phyloP scores from a whole-genome alignment of 2,329 filamentous ascomycete species.

The Colletotrichum orbiculare region DNA sequence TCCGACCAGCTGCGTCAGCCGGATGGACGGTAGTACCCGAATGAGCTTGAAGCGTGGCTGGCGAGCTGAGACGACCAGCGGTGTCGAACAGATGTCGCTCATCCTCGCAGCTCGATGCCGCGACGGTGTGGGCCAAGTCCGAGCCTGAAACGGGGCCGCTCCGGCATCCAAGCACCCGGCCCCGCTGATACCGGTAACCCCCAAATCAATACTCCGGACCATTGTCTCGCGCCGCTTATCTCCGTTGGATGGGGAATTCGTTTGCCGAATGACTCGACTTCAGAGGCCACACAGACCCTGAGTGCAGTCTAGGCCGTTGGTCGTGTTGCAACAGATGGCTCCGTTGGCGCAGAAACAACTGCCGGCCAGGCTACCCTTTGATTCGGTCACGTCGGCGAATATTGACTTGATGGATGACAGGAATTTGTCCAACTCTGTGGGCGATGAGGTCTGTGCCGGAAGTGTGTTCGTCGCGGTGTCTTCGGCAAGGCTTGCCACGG shows the following conservation, averaged over 20 bases:
- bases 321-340: conserved; percentile 42
- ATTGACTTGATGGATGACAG: conserved; percentile 19
- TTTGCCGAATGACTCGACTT: neutral
- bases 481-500: neutral
- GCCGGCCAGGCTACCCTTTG: conserved; percentile 3
- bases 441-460: neutral
- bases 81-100: no score
- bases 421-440: neutral
- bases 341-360: conserved; percentile 45
- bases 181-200: no score
- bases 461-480: neutral
- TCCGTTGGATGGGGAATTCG: neutral
- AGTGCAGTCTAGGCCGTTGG: conserved; percentile 41
- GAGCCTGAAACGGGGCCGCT: no score
- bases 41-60: no score
- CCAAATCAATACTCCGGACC: no score
- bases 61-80: no score
- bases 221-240: no score
- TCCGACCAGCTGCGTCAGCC: no score
- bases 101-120: neutral
- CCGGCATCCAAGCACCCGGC: no score
- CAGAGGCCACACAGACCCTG: conserved; percentile 45
- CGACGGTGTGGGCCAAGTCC: no score
- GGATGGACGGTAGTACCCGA: no score
- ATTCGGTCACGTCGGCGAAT: conserved; percentile 1